Percentiles rank a stretch among this genome's conserved stretches.
These are phyloP conservation scores for Malassezia japonica DNA, from an alignment of 1,284 basidiomycete species.

Conservation along the genomic window DNA sequence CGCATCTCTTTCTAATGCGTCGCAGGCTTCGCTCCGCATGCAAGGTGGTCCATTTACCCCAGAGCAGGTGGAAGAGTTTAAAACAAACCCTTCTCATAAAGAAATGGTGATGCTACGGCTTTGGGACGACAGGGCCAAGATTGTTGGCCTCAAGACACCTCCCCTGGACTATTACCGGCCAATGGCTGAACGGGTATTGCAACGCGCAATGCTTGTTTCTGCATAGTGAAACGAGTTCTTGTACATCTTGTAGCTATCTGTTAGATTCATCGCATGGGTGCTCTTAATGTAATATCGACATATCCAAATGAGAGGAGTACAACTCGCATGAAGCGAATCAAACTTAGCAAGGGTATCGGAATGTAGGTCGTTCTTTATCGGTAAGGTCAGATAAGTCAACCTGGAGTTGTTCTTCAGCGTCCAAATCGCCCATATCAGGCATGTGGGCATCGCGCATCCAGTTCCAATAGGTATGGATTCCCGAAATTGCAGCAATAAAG, in stretches of 20 bases:
- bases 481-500: slow-evolving; percentile 20
- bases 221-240: too few species aligned
- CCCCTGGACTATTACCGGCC: slow-evolving; percentile 20
- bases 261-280: too few species aligned
- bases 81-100: slow-evolving; percentile 27
- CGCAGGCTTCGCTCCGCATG: slow-evolving; percentile 25
- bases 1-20: slow-evolving; percentile 26
- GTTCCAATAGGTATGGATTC: slow-evolving; percentile 15
- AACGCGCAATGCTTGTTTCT: too few species aligned
- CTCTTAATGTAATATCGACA: too few species aligned
- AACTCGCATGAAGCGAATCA: too few species aligned
- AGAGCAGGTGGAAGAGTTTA: slow-evolving; percentile 28
- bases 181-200: slow-evolving; percentile 8
- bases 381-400: slow-evolving; percentile 42
- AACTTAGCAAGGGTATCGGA: slow-evolving; percentile 43
- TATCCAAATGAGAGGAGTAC: too few species aligned
- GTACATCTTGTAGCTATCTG: too few species aligned
- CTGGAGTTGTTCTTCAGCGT: not conserved
- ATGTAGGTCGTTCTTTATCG: slow-evolving; percentile 37
- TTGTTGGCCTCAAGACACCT: slow-evolving; percentile 23
- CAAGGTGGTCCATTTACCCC: slow-evolving; percentile 41
- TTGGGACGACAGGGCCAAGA: slow-evolving; percentile 44
- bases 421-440: slow-evolving; percentile 9
- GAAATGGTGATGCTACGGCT: slow-evolving; percentile 35
- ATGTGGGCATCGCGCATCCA: not conserved